phyloP scores from a whole-genome alignment of 2,329 filamentous ascomycete species.

The Fusarium praegraminearum region DNA sequence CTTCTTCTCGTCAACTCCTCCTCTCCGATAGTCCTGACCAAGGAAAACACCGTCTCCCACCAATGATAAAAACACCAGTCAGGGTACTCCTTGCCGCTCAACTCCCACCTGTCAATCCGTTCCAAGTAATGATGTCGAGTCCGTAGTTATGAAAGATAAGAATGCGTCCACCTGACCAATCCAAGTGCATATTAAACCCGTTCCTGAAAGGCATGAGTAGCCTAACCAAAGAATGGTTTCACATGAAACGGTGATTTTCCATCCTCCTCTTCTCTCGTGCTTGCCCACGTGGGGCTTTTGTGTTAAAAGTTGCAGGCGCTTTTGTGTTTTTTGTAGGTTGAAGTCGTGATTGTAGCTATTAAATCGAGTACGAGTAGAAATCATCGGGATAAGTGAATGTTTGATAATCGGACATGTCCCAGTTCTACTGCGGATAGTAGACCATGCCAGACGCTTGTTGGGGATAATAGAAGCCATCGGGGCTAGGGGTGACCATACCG shows the following conservation, averaged over 20 bases:
- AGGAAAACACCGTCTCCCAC: constrained; percentile 30
- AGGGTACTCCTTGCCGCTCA: constrained; percentile 34
- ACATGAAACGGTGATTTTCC: constrained; percentile 6
- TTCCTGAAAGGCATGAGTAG: constrained; percentile 1
- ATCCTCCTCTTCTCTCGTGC: constrained; percentile 2
- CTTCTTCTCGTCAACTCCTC: constrained; percentile 14
- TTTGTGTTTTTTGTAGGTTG: constrained; percentile 47
- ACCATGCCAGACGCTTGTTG: constrained; percentile 67
- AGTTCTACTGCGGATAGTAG: constrained; percentile 70
- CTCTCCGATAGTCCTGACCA: constrained; percentile 19
- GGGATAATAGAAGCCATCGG: constrained; percentile 78
- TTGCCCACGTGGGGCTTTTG: constrained; percentile 29
- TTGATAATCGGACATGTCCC: constrained; percentile 39
- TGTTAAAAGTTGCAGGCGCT: constrained; percentile 39
- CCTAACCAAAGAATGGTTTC: constrained; percentile 15
- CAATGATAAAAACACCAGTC: constrained; percentile 37
- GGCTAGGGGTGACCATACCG: constrained; percentile 80
- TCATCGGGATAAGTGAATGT: constrained; percentile 43
- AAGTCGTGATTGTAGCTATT: constrained; percentile 49
- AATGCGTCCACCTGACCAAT: constrained; percentile 34
- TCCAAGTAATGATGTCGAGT: constrained; percentile 37
- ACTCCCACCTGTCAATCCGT: constrained; percentile 39
- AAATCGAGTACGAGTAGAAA: constrained; percentile 49
- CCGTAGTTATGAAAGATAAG: constrained; percentile 28
- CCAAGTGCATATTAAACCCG: constrained; percentile 26